Evolutionary conservation across 345 rosid species (phyloP), one percentile per base, ranked within the genome.

Genomic region (Murraya paniculata): DNA sequence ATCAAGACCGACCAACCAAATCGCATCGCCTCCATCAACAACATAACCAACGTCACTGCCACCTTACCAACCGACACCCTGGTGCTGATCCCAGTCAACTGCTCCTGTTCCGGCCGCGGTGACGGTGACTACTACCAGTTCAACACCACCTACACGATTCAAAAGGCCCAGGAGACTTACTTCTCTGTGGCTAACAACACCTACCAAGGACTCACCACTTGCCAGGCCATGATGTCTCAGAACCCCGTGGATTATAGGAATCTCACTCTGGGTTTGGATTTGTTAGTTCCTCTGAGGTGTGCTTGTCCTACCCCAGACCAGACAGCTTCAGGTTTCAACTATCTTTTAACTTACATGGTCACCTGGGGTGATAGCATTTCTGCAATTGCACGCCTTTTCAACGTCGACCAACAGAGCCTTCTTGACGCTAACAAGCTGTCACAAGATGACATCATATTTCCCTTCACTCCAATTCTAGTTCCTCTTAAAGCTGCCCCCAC

Each of bases 161-260:
- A 81, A 79, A 24, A n/a, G n/a, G 0, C 0, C 1, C 0, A 1
- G 0, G 91, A 80, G 22, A 90, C 88, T 2, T 95, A 92, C 67
- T 84, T 88, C 73, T 24, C 30, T 25, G 82, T 95, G 7, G 91
- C 99, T 66, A 93, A 95, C 83, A 18, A 89, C 72, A 93, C 96
- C 9, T 95, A 91, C 84, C 98, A 95, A 76, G 97, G 97, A 62
- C 86, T 95, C 69, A 85, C 92, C 82, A 95, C 97, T 39, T 95
- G 99, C 87, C 99, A 91, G 85, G 90, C 98, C 64, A 67, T 93
- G 87, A 84, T 86, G 84, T 88, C 88, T 0, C 93, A 93, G 61
- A 95, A 95, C 53, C 76, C 84, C 18, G 84, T 79, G 76, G 78
- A 24, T 8, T 74, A 27, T 64, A 78, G 2, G 30, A 48, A 76